These are phyloP conservation scores for Akebia trifoliata DNA, from an alignment of 164 flowering plant species.

Conservation along the genomic window DNA sequence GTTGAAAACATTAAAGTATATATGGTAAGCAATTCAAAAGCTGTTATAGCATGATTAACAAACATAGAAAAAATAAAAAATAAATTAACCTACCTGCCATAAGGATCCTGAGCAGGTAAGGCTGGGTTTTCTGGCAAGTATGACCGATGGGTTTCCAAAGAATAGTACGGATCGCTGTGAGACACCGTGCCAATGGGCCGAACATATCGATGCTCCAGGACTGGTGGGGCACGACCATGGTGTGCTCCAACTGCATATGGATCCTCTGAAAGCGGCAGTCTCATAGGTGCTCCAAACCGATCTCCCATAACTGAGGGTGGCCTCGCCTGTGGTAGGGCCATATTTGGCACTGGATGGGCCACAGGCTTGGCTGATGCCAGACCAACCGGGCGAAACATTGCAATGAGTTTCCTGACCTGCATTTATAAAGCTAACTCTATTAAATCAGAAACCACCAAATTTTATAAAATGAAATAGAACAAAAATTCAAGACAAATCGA, in stretches of 20 bases:
- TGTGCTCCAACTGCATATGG: constrained; percentile 4
- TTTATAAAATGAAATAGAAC: background rate
- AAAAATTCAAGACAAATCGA: background rate
- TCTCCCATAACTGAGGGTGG: constrained; percentile 2
- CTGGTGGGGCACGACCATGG: constrained; percentile 6
- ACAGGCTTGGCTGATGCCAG: constrained; percentile 9
- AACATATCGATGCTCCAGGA: constrained; percentile 13
- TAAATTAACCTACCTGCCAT: constrained; percentile 24
- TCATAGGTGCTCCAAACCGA: constrained; percentile 2
- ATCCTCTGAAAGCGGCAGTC: constrained; percentile 14
- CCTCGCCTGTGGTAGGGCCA: background rate
- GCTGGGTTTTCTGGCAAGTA: constrained; percentile 16
- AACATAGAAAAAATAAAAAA: too few species aligned
- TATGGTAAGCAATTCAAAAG: background rate
- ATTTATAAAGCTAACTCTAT: constrained; percentile 3
- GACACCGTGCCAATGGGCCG: background rate
- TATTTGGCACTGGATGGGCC: constrained; percentile 3
- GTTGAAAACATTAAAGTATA: too few species aligned
- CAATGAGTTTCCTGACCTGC: constrained; percentile 31
- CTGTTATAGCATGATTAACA: background rate
- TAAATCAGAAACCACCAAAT: background rate
- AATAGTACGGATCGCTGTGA: constrained; percentile 9
- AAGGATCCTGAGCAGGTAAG: constrained; percentile 20
- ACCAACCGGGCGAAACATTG: constrained; percentile 31
- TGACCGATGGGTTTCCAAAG: constrained; percentile 14